Percentiles rank a stretch among this genome's conserved stretches.
These are phyloP conservation scores for Phytopythium kandeliae DNA, from an alignment of 352 stramenopile species.

Conservation along the genomic window DNA sequence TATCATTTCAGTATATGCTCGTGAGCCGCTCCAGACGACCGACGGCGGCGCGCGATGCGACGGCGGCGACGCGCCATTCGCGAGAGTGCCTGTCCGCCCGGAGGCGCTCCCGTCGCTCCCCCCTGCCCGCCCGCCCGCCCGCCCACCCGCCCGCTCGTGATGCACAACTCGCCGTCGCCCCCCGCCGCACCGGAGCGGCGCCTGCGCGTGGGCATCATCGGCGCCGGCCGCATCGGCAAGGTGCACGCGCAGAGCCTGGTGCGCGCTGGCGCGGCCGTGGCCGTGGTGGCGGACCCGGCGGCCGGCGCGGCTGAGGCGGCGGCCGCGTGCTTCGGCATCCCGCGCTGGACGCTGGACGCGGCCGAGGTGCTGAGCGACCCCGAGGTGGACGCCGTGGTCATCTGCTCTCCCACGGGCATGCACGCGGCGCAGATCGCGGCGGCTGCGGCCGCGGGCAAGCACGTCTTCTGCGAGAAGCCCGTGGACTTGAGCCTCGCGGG, in stretches of 20 bases:
- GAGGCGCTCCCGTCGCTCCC: no score
- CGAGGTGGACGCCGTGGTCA: slow-evolving; percentile 94
- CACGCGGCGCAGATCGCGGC: slow-evolving; percentile 95
- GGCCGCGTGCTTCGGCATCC: slow-evolving; percentile 28
- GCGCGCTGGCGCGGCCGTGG: background rate
- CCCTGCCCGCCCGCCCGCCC: no score
- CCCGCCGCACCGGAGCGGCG: no score
- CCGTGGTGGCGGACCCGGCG: no score
- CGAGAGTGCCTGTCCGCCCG: no score
- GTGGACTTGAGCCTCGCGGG: slow-evolving; percentile 88
- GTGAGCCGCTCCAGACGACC: no score
- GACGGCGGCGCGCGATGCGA: no score
- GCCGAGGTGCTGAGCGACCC: slow-evolving; percentile 92
- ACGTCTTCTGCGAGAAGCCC: slow-evolving; percentile 96
- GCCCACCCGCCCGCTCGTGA: no score
- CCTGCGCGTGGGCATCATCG: slow-evolving; percentile 62
- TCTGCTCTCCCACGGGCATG: slow-evolving; percentile 92
- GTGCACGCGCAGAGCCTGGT: slow-evolving; percentile 49
- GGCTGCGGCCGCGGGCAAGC: slow-evolving; percentile 88
- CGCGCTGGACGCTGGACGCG: slow-evolving; percentile 59
- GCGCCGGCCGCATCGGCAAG: slow-evolving; percentile 57
- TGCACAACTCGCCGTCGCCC: no score
- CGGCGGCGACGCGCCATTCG: no score
- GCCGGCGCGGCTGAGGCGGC: no score
- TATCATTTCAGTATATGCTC: no score